Evolutionary conservation across 75 land plant species (phyloP).

Genomic region (Pseudotsuga menziesii): DNA sequence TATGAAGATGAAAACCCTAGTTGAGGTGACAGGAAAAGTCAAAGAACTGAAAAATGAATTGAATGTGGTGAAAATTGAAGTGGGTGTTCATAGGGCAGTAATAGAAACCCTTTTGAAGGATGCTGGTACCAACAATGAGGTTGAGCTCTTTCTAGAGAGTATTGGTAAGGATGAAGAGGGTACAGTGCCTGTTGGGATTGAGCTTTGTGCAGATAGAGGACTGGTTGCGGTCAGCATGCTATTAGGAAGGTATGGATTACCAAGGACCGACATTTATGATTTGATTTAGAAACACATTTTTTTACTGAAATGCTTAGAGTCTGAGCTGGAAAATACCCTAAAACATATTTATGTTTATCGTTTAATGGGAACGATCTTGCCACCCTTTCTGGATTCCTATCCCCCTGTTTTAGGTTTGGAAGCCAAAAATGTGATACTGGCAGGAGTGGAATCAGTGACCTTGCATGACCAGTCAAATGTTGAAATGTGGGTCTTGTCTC

Average conservation of each 20-base stretch:
- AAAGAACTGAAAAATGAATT: not conserved
- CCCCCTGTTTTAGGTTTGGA: too few species aligned
- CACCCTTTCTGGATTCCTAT: not conserved
- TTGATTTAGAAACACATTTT: constrained; percentile 20
- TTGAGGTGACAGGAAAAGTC: not conserved
- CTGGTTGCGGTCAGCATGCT: constrained; percentile 11
- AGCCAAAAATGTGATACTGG: too few species aligned
- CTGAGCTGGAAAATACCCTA: constrained; percentile 1
- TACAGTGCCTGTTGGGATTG: not conserved
- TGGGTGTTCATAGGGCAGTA: not conserved
- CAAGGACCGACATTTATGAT: constrained; percentile 14
- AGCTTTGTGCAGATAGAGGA: constrained; percentile 6
- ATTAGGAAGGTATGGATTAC: constrained; percentile 32
- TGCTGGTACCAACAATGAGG: not conserved
- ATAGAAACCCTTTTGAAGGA: not conserved
- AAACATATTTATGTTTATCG: not conserved
- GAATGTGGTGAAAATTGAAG: not conserved
- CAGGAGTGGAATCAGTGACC: too few species aligned
- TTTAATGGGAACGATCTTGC: not conserved
- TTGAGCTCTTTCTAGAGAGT: too few species aligned
- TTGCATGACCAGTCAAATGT: too few species aligned
- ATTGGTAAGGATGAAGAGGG: too few species aligned
- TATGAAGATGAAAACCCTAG: not conserved
- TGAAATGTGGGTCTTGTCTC: too few species aligned
- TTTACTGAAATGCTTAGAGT: not conserved